A percentile compares a stretch with the other conserved stretches of the same genome.
Conservation (phyloP, 306 rosid species). For the Pachyrhizus erosus region DNA sequence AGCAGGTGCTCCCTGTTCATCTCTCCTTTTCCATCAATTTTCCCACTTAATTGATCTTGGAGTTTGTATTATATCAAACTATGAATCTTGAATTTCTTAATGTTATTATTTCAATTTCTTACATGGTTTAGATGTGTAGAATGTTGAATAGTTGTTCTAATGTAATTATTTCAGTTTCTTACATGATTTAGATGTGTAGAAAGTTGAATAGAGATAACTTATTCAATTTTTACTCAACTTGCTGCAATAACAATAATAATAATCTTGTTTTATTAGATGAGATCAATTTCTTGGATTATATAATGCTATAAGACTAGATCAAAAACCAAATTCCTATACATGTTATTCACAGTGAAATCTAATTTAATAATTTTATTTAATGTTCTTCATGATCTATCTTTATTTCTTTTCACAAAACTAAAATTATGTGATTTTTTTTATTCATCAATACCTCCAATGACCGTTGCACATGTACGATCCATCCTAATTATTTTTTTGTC, state of each 20-base stretch:
- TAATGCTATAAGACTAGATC: background rate
- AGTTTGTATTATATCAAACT: background rate
- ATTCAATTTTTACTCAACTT: background rate
- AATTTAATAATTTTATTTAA: too few relatives aligned
- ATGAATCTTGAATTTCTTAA: background rate
- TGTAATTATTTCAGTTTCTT: background rate
- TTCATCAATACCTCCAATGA: too few relatives aligned
- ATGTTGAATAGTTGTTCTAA: background rate
- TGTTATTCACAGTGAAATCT: too few relatives aligned
- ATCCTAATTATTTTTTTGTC: too few relatives aligned
- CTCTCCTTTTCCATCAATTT: background rate
- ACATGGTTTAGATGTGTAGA: background rate
- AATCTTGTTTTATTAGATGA: background rate
- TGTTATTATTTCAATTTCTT: background rate
- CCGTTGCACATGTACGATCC: too few relatives aligned
- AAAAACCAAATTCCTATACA: too few relatives aligned
- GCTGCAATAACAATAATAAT: background rate
- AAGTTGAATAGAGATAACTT: background rate
- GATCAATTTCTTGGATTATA: too few relatives aligned
- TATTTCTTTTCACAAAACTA: too few relatives aligned
- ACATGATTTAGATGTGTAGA: background rate
- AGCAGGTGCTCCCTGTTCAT: conserved; percentile 31
- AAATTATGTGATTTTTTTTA: too few relatives aligned
- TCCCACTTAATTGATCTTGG: background rate
- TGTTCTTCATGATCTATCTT: too few relatives aligned